Evolutionary conservation across 2,329 filamentous ascomycete genomes (phyloP).

Genomic region (Ophiostoma fasciatum): DNA sequence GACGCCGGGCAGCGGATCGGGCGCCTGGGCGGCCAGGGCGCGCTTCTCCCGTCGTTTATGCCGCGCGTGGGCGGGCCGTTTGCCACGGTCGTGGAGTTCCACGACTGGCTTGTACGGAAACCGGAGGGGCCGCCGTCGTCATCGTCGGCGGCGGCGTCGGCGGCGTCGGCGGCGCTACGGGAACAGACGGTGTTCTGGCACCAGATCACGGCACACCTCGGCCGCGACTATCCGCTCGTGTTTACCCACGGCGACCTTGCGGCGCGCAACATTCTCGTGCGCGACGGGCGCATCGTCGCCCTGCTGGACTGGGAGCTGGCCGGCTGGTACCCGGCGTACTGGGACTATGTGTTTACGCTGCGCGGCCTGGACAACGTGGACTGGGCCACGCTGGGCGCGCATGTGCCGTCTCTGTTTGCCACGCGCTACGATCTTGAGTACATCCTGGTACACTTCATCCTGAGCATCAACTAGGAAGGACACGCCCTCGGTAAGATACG

Average conservation of each 20-base stretch:
- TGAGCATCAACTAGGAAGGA: too few species aligned
- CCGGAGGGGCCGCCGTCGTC: conserved; percentile 5
- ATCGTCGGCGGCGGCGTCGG: too few species aligned
- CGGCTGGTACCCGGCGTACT: conserved; percentile 31
- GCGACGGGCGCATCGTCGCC: conserved; percentile 24
- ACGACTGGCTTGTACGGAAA: conserved; percentile 15
- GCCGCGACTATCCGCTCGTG: conserved; percentile 15
- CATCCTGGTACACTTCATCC: too few species aligned
- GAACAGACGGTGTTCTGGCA: conserved; percentile 13
- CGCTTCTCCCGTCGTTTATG: conserved; percentile 13
- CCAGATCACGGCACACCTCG: conserved; percentile 14
- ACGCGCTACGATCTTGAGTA: too few species aligned
- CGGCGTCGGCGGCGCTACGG: too few species aligned
- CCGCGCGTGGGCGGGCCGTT: conserved; percentile 14
- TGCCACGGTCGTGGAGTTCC: conserved; percentile 9
- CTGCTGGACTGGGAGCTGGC: conserved; percentile 34
- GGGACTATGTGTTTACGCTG: conserved; percentile 17
- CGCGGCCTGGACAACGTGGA: conserved; percentile 5
- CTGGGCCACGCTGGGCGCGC: conserved; percentile 4
- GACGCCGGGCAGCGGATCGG: conserved; percentile 10
- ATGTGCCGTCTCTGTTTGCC: conserved; percentile 6
- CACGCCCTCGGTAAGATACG: too few species aligned
- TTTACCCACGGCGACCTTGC: conserved; percentile 31
- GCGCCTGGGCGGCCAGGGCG: conserved; percentile 14
- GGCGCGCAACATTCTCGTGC: conserved; percentile 28